phyloP scores from a whole-genome alignment of 108 stramenopile species.

The Skeletonema marinoi region DNA sequence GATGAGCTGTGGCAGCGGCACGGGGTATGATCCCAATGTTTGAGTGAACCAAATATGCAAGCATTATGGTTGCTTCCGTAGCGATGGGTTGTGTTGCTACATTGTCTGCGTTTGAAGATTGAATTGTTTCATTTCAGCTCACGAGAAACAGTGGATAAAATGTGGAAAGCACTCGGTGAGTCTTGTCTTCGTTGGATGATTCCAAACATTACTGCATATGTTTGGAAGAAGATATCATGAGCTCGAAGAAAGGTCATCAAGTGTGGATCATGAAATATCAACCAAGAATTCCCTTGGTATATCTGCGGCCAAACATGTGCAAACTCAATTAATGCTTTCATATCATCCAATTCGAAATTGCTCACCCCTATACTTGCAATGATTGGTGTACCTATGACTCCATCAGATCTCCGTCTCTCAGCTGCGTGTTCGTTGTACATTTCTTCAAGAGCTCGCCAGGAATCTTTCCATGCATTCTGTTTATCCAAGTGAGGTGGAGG shows the following conservation, averaged over 20 bases:
- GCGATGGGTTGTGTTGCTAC: neutral
- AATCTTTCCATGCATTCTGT: slow-evolving; percentile 77
- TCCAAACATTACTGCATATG: slow-evolving; percentile 75
- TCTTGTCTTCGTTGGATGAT: slow-evolving; percentile 29
- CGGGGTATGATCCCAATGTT: slow-evolving; percentile 38
- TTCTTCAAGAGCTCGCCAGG: slow-evolving; percentile 84
- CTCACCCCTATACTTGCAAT: slow-evolving; percentile 85
- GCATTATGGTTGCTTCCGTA: slow-evolving; percentile 39
- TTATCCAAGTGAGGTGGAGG: slow-evolving; percentile 75
- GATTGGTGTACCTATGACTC: slow-evolving; percentile 2
- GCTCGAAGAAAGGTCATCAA: slow-evolving; percentile 59
- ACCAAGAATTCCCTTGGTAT: slow-evolving; percentile 77
- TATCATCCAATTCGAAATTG: slow-evolving; percentile 79
- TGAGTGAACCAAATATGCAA: slow-evolving; percentile 26
- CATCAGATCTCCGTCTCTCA: neutral
- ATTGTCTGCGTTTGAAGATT: neutral
- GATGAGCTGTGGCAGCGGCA: slow-evolving; percentile 26
- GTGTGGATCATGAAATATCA: slow-evolving; percentile 66
- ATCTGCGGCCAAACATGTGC: slow-evolving; percentile 64
- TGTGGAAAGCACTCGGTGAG: slow-evolving; percentile 34
- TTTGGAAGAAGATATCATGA: slow-evolving; percentile 62
- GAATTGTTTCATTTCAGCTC: slow-evolving; percentile 7
- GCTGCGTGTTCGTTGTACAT: slow-evolving; percentile 37
- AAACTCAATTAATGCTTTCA: slow-evolving; percentile 50
- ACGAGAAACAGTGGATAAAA: slow-evolving; percentile 20